Evolutionary conservation across 1,139 yeast genomes (phyloP).

Genomic region (Lodderomyces theae): DNA sequence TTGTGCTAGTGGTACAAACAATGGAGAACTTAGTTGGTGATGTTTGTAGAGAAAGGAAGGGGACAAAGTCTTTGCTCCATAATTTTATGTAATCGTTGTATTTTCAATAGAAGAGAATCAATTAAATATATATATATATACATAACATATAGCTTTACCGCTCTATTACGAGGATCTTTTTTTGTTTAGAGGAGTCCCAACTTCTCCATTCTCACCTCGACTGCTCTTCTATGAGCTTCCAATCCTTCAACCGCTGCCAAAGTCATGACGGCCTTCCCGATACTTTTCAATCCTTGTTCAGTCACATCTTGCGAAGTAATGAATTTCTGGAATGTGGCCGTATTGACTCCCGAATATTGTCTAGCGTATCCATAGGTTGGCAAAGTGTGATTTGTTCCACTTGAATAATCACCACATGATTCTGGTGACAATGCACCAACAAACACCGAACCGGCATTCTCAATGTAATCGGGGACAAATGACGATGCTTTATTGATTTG

Average conservation of each 20-base stretch:
- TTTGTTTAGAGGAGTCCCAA: conserved; percentile 46
- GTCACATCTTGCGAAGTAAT: conserved; percentile 91
- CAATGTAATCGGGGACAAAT: conserved; percentile 68
- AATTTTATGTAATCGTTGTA: too few relatives aligned
- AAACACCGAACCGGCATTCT: conserved; percentile 94
- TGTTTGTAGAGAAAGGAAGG: too few relatives aligned
- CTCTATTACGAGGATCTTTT: not conserved
- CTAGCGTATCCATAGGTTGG: conserved; percentile 98
- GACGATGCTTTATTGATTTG: conserved; percentile 77
- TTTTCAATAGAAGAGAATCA: too few relatives aligned
- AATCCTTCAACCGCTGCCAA: conserved; percentile 96
- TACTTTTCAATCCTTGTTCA: conserved; percentile 76
- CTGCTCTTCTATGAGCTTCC: conserved; percentile 96
- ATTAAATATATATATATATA: too few relatives aligned
- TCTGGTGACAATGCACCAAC: conserved; percentile 97
- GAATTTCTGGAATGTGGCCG: conserved; percentile 92
- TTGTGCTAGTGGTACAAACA: conserved; percentile 22
- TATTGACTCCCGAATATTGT: conserved; percentile 96
- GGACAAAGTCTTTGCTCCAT: too few relatives aligned
- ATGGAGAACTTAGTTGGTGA: conserved; percentile 12
- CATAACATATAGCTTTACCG: too few relatives aligned
- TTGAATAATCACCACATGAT: conserved; percentile 96
- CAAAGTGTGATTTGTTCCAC: conserved; percentile 95
- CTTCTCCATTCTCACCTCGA: conserved; percentile 85
- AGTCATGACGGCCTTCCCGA: conserved; percentile 94